Base-by-base conservation (phyloP, 108 stramenopile species). In the Fragilariopsis cylindrus region DNA sequence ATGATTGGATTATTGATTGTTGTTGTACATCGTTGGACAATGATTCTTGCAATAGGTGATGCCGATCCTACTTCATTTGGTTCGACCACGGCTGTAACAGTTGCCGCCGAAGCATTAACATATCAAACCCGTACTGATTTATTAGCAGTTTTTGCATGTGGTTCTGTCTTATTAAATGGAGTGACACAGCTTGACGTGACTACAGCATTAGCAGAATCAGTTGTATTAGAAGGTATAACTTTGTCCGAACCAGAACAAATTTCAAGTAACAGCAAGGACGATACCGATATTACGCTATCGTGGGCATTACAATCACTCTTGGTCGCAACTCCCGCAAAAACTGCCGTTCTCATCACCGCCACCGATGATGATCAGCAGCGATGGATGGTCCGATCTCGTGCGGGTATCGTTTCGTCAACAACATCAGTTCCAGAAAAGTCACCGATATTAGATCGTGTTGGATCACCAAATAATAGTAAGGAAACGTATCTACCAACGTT, bases 401-500 rank as follows among this genome's bases (percentile, higher is more conserved):
- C 72, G 15, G 93, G 93, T 21, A 73, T 82, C 19, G 78, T 93
- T 13, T 12, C 71, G 43, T n/a, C 69, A 13, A 5, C 64, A 63
- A 63, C 1, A 9, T 42, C 41, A 7, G 48, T 72, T 43, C 55
- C 75, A n/a, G 62, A 72, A n/a, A 67, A 56, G 3, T 90, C 88
- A 43, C 90, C 93, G 3, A 92, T 94, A 53, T 72, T 94, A 44
- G 86, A 92, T 75, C 81, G 91, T 55, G 86, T 92, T 69, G 75
- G 75, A 7, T 66, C 79, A 40, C 71, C 75, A 54, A 78, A 46
- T 41, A 80, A 75, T 7, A 45, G 57, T n/a, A 77, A 77, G 48
- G 93, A 94, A 74, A 85, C 91, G 5, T 94, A 94, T 65, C 81
- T 94, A 19, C 93, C 93, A 16, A 94, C 91, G 2, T 78, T 94